Conservation (phyloP, 2,329 filamentous ascomycete species). For the Fusarium sp. region DNA sequence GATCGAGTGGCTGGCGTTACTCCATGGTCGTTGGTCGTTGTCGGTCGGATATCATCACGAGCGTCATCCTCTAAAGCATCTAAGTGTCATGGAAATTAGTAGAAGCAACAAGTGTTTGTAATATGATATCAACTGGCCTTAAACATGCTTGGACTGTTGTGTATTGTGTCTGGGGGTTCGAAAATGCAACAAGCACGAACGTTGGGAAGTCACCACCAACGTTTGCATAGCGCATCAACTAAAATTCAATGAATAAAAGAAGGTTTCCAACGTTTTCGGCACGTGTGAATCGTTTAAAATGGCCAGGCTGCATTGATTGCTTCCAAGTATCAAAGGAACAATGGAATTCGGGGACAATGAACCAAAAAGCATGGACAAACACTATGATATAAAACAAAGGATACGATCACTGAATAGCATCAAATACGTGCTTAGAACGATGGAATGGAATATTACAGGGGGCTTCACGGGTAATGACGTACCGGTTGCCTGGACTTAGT, state of each 20-base stretch:
- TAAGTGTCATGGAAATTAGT: not conserved
- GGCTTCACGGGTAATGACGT: not conserved
- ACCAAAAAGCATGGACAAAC: conserved; percentile 3
- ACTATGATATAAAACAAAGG: not conserved
- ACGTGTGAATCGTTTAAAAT: not conserved
- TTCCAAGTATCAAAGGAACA: not conserved
- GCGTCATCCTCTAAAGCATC: not conserved
- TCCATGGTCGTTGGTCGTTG: not conserved
- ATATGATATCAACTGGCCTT: too few species aligned
- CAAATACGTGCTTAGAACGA: not conserved
- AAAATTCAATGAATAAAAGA: not conserved
- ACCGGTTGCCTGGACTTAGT: not conserved
- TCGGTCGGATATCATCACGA: not conserved
- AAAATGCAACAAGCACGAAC: not conserved
- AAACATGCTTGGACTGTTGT: not conserved
- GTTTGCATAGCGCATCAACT: not conserved
- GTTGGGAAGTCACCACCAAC: not conserved
- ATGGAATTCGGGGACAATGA: not conserved
- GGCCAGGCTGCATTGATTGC: not conserved
- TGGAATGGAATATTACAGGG: not conserved
- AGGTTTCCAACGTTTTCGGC: accelerated
- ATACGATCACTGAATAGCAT: not conserved
- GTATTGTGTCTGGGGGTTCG: not conserved
- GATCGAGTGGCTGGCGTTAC: not conserved
- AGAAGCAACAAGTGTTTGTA: accelerated